Base-by-base conservation (phyloP, 2,329 filamentous ascomycete species). In the Paraconiothyrium sp. region DNA sequence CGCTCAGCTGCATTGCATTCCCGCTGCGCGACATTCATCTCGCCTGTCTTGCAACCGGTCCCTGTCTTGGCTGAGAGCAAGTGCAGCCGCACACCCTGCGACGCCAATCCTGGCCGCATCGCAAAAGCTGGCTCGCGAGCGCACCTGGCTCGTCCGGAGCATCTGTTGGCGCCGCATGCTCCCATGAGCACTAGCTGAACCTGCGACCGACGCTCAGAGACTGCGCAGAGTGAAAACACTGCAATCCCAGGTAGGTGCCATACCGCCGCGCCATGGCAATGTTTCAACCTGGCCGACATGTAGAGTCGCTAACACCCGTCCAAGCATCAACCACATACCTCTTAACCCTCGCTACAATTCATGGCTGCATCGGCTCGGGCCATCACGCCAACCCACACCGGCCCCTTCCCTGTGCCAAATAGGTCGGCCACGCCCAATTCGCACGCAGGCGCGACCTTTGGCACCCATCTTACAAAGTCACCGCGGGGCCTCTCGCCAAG, bases 281-380 rank as follows among this genome's bases (percentile, higher is more conserved):
- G 39, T 51, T 61, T 35, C 54, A 51, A 39, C 39, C 35, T 46
- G 30, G 54, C 55, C 43, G 52, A 41, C 14, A 41, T n/a, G 39
- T 35, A 20, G 46, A 22, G 14, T 50, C 32, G 56, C 67, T 68
- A 61, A 70, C 65, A 51, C 54, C 35, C 41, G 59, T 37, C 52
- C 62, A 62, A 68, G 58, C 35, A 61, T 47, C 46, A 24, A 49
- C 46, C 41, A 39, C 51, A 46, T 39, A 43, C 30, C 43, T 27
- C 48, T 41, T 54, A 50, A 49, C 30, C 35, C 52, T 27, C 44
- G 49, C 57, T 27, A 54, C 58, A 59, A 57, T 72, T 67, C 68
- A 83, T 83, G 81, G 81, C 81, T 62, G 76, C 80, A 61, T 78
- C 79, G 63, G 78, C 79, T 63, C 76, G 80, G 65, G 76, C 80